Base-by-base conservation (phyloP, 2,329 filamentous ascomycete species). In the Madurella fahalii region DNA sequence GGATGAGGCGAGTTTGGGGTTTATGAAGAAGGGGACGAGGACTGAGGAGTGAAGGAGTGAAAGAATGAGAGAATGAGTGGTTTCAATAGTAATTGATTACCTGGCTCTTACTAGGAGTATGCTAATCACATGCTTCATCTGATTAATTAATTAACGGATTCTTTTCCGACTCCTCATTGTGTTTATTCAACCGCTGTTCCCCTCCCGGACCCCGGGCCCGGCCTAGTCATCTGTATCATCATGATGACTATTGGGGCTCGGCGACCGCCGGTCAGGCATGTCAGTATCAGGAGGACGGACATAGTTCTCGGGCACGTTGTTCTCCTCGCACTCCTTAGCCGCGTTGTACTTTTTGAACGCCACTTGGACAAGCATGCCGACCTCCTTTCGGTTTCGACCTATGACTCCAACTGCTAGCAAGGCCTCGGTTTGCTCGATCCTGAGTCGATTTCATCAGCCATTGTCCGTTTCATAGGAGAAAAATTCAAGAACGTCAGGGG, bases 401-500 rank as follows among this genome's bases (percentile, higher is more conserved):
- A 77, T 66, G 1, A 76, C 67, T 0, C 74, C 74, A 0, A 74
- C 70, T 0, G 69, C 65, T 12, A 77, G 61, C 56, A 77, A 52
- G 4, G 75, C 70, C 60, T 80, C 77, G 1, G 74, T 77, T 66
- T 81, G 77, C 58, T 81, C 78, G 45, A 82, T 77, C 53, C 53
- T 55, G n/a, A 16, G 16, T 9, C 15, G 11, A 15, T 37, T 11
- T 37, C 4, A 11, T 25, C 25, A 37, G 13, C 34, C 34, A 11
- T 12, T 9, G 34, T 37, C 34, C 9, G 9, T 37, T 11, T 15
- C 34, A 25, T 25, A 25, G 7, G 25, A 20, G 42, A 25, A 15
- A 25, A 25, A 16, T 11, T 13, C 16, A n/a, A n/a, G n/a, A n/a
- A n/a, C n/a, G n/a, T n/a, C 16, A 17, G 45, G 16, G 5, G 13